These are phyloP conservation scores for Metschnikowia orientalis DNA, from an alignment of 805 yeast species.

Conservation along the genomic window DNA sequence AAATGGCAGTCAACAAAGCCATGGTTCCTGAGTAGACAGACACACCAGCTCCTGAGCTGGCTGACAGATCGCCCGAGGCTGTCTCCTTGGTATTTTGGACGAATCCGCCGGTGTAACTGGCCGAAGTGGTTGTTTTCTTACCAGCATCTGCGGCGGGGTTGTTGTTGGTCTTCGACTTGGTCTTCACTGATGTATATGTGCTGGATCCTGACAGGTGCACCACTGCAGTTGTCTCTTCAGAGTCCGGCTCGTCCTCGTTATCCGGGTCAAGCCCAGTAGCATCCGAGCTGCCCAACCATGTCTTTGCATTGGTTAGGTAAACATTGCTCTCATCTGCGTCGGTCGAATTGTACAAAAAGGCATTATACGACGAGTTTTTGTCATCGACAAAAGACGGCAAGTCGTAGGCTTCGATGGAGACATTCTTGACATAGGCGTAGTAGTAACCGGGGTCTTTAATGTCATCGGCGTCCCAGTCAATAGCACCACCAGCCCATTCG, in stretches of 20 bases:
- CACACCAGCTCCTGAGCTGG: conserved; percentile 7
- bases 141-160: conserved; percentile 9
- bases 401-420: conserved; percentile 65
- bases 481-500: conserved; percentile 84
- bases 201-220: conserved; percentile 19
- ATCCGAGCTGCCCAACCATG: conserved; percentile 54
- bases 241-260: conserved; percentile 22
- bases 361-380: conserved; percentile 49
- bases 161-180: conserved; percentile 13
- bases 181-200: conserved; percentile 14
- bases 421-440: conserved; percentile 58
- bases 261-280: conserved; percentile 66
- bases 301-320: conserved; percentile 57
- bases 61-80: conserved; percentile 1
- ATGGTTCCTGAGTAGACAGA: conserved; percentile 2
- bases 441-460: conserved; percentile 75
- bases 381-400: conserved; percentile 50
- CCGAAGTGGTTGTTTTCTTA: conserved; percentile 15
- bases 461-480: conserved; percentile 79
- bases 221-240: conserved; percentile 12
- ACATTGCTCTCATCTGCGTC: conserved; percentile 38
- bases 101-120: conserved; percentile 33
- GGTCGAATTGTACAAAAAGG: conserved; percentile 44
- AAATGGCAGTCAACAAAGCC: conserved; percentile 8
- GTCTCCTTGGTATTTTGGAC: conserved; percentile 25